Conservation (phyloP, 192 early-diverging fungal species). For the Coemansia sp. region DNA sequence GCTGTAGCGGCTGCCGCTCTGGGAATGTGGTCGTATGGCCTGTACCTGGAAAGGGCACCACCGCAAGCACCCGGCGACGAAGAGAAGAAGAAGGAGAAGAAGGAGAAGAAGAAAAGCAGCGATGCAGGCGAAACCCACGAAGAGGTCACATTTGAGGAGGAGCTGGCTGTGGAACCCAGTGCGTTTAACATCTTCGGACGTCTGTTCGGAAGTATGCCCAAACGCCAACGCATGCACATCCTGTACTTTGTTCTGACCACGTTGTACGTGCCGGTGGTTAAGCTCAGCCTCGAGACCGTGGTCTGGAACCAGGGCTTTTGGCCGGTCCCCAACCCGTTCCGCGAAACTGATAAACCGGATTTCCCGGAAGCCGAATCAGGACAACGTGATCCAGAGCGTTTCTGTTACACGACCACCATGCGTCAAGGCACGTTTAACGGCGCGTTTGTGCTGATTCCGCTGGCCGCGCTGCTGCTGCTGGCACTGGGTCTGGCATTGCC, state of each 20-base stretch:
- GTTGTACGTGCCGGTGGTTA: slow-evolving; percentile 53
- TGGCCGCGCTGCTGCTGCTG: slow-evolving; percentile 39
- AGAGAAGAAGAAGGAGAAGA: neutral
- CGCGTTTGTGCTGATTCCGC: slow-evolving; percentile 43
- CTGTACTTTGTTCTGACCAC: slow-evolving; percentile 49
- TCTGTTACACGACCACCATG: slow-evolving; percentile 58
- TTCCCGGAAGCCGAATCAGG: slow-evolving; percentile 17
- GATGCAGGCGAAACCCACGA: neutral
- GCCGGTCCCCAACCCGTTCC: slow-evolving; percentile 54
- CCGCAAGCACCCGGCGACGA: neutral
- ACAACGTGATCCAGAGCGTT: slow-evolving; percentile 23
- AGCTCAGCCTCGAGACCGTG: slow-evolving; percentile 53
- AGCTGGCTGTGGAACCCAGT: slow-evolving; percentile 32
- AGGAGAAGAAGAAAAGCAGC: neutral
- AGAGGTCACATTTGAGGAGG: slow-evolving; percentile 42
- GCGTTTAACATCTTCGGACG: slow-evolving; percentile 38
- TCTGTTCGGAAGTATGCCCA: slow-evolving; percentile 29
- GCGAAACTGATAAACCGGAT: slow-evolving; percentile 31
- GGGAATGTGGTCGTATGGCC: slow-evolving; percentile 39
- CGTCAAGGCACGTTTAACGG: slow-evolving; percentile 37
- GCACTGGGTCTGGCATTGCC: slow-evolving; percentile 40
- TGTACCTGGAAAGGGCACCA: slow-evolving; percentile 32
- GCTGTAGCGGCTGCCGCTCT: slow-evolving; percentile 17
- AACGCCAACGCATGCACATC: slow-evolving; percentile 43
- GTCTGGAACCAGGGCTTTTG: slow-evolving; percentile 57